These are phyloP conservation scores for Trichodelitschia bisporula DNA, from an alignment of 495 filamentous ascomycete genomes.

Conservation along the genomic window DNA sequence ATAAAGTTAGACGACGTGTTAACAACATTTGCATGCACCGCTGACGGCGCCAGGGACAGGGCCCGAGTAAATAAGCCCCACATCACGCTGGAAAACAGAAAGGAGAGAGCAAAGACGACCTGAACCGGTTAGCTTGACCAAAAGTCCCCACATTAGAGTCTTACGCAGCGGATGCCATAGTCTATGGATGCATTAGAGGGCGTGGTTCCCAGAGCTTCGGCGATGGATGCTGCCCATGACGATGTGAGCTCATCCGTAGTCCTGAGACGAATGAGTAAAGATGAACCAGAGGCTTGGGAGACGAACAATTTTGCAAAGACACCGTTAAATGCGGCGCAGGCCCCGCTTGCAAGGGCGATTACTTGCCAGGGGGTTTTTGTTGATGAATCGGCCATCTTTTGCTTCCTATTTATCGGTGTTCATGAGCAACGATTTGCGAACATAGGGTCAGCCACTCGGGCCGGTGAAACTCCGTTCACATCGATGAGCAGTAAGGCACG, in stretches of 20 bases:
- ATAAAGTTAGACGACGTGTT: conserved; percentile 90
- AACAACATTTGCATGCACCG: conserved; percentile 74
- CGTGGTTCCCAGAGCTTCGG: conserved; percentile 32
- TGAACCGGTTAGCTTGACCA: conserved; percentile 12
- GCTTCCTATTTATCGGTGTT: no score
- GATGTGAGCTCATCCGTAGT: conserved; percentile 71
- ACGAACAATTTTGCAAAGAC: conserved; percentile 86
- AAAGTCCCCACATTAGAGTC: conserved; percentile 11
- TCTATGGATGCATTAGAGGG: conserved; percentile 31
- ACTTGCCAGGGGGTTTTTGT: conserved; percentile 44
- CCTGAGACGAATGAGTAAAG: conserved; percentile 17
- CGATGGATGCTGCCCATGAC: conserved; percentile 36
- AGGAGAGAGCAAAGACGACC: conserved; percentile 72
- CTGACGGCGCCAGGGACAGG: conserved; percentile 56
- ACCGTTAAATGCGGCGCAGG: conserved; percentile 81
- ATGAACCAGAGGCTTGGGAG: background rate
- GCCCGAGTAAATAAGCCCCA: conserved; percentile 79
- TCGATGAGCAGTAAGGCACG: no score
- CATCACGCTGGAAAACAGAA: conserved; percentile 83
- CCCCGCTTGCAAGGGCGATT: conserved; percentile 61
- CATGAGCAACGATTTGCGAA: no score
- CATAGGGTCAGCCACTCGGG: no score
- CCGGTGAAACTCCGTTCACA: no score
- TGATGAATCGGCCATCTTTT: no score
- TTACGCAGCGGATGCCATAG: conserved; percentile 40